Conservation (phyloP, 345 rosid genomes). For the Bruguiera parviflora region DNA sequence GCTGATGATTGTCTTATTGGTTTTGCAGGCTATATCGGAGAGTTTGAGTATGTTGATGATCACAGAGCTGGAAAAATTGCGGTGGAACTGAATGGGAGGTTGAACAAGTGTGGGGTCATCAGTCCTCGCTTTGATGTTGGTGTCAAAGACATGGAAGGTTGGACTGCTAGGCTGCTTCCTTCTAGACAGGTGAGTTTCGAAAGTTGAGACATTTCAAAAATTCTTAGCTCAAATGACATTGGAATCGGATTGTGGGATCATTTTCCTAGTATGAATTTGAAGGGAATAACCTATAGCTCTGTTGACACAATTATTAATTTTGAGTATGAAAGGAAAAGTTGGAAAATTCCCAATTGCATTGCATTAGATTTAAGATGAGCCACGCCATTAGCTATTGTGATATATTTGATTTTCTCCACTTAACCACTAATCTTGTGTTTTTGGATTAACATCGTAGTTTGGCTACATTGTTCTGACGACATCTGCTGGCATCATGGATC, state of each 20-base stretch:
- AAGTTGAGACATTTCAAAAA: no score
- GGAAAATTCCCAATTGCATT: no score
- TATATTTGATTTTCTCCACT: no score
- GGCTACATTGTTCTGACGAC: slow-evolving; percentile 80
- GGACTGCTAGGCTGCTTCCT: slow-evolving; percentile 86
- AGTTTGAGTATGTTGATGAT: slow-evolving; percentile 79
- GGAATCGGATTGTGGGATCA: no score
- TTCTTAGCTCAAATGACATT: no score
- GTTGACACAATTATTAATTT: no score
- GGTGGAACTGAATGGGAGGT: slow-evolving; percentile 69
- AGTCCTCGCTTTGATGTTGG: slow-evolving; percentile 88
- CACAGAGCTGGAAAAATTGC: slow-evolving; percentile 83
- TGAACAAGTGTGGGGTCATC: slow-evolving; percentile 82
- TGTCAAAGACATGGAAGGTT: slow-evolving; percentile 74
- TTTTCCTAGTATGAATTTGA: no score
- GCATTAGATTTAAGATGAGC: background rate
- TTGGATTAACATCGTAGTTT: slow-evolving; percentile 42
- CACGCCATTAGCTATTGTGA: background rate
- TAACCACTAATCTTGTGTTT: background rate
- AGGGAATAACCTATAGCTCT: no score
- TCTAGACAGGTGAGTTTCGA: slow-evolving; percentile 66
- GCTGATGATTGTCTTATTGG: background rate
- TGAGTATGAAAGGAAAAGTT: no score
- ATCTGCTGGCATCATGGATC: slow-evolving; percentile 89
- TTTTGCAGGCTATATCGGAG: slow-evolving; percentile 63